A percentile compares a stretch with the other conserved stretches of the same genome.
Conservation (phyloP, 305 asterid species). For the Fraxinus ornus region DNA sequence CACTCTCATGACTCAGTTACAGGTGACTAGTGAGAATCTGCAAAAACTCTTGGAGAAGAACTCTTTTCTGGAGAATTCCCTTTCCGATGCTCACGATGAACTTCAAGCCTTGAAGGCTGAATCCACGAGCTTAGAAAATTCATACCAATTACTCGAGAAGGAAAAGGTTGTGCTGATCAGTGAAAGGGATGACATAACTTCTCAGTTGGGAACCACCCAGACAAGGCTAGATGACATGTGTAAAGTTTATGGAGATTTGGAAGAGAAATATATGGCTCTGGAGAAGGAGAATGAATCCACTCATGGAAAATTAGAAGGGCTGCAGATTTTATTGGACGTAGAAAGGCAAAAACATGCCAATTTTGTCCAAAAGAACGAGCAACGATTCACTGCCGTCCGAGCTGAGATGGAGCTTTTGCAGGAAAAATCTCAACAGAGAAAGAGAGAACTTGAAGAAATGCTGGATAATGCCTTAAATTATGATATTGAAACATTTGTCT, state of each 20-base stretch:
- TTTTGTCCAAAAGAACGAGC: constrained; percentile 44
- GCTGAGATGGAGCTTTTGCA: constrained; percentile 52
- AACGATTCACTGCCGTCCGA: constrained; percentile 37
- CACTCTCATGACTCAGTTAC: constrained; percentile 48
- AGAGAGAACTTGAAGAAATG: constrained; percentile 57
- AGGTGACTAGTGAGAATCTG: constrained; percentile 63
- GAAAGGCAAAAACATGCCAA: constrained; percentile 59
- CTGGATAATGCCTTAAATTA: constrained; percentile 51
- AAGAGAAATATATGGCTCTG: constrained; percentile 54
- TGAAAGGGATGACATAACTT: constrained; percentile 58
- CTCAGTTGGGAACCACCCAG: constrained; percentile 55
- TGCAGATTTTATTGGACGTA: constrained; percentile 55
- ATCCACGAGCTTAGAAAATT: constrained; percentile 68
- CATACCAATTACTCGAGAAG: constrained; percentile 63
- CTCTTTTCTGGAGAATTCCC: constrained; percentile 59
- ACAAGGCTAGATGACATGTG: constrained; percentile 54
- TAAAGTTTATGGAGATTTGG: constrained; percentile 54
- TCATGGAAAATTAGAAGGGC: constrained; percentile 54
- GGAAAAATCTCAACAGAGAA: constrained; percentile 47
- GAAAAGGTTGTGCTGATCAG: constrained; percentile 64
- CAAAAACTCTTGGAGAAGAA: constrained; percentile 65
- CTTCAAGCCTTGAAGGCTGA: constrained; percentile 62
- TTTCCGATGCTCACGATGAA: constrained; percentile 59
- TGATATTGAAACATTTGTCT: constrained; percentile 65
- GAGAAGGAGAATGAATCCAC: constrained; percentile 71